Evolutionary conservation across 2,329 filamentous ascomycete species (phyloP), one percentile per base, ranked within the genome.

Genomic region (Trichoderma arundinaceum): DNA sequence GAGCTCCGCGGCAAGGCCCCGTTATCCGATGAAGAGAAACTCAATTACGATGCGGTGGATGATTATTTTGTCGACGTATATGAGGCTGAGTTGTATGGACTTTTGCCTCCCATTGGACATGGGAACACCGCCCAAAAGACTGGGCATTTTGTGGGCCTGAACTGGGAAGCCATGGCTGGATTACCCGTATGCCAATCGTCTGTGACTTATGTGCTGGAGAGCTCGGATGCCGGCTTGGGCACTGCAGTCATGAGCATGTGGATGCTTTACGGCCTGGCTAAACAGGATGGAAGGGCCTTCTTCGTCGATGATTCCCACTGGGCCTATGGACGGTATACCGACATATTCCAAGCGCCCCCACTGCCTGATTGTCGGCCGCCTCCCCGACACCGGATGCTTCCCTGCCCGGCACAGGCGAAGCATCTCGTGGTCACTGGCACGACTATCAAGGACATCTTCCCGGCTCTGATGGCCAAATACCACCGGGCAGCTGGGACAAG

Each of bases 301-400:
- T 96, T 96, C 78, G 82, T 96, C 68, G 92, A 96, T 71, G 92
- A 96, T 77, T 87, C 90, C 7, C 84, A 89, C 69, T 96, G 93
- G 89, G 88, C 90, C 1, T 95, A 95, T 71, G 92, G 92, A 9
- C 82, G 84, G 59, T 96, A 92, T 73, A 84, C 83, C 0, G 83
- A 86, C 58, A 92, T 91, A 71, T 96, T 96, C 77, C 79, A 85
- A 52, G 78, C 86, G 3, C 89, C 90, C 1, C 89, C 91, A 0
- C 70, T 82, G 2, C 88, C 89, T 1, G 77, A 80, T 28, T 96
- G 92, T 75, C 83, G 85, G 7, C 87, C 90, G 17, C 92, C 92
- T 12, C 89, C 90, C n/a, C 81, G 84, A 32, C 86, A 91, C 64
- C 87, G 93, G 71, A 91, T 92, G 75, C 79, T 95, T 0, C 92